Percentiles rank a stretch among this genome's conserved stretches.
Evolutionary conservation across 352 stramenopile species (phyloP).

Genomic region (Phytophthora parvispora): DNA sequence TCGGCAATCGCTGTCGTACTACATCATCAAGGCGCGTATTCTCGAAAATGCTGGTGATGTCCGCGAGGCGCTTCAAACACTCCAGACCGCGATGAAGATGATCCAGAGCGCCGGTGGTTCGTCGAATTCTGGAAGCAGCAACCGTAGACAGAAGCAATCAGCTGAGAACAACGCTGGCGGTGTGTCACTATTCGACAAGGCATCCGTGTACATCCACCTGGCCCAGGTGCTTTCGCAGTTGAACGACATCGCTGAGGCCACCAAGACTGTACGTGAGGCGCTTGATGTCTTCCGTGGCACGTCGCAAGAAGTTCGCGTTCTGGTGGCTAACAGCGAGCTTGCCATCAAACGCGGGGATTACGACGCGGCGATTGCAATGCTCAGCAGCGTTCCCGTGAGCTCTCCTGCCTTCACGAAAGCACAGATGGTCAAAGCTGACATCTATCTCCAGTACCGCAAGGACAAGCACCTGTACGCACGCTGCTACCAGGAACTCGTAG

Average conservation of each 20-base stretch:
- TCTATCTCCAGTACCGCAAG: slow-evolving; percentile 93
- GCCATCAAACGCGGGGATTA: slow-evolving; percentile 93
- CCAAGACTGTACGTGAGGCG: slow-evolving; percentile 70
- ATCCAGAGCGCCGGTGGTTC: slow-evolving; percentile 24
- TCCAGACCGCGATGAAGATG: slow-evolving; percentile 88
- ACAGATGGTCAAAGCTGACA: slow-evolving; percentile 95
- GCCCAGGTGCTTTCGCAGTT: slow-evolving; percentile 84
- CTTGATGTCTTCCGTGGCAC: slow-evolving; percentile 83
- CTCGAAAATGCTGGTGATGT: slow-evolving; percentile 81
- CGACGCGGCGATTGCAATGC: slow-evolving; percentile 90
- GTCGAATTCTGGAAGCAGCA: slow-evolving; percentile 5
- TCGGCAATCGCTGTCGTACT: slow-evolving; percentile 85
- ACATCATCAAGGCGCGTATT: slow-evolving; percentile 91
- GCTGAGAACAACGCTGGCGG: slow-evolving; percentile 15
- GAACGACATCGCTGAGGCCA: slow-evolving; percentile 77
- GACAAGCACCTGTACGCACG: slow-evolving; percentile 92
- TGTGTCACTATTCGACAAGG: slow-evolving; percentile 85
- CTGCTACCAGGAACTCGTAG: slow-evolving; percentile 93
- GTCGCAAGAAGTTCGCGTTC: slow-evolving; percentile 90
- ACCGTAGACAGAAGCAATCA: slow-evolving; percentile 18
- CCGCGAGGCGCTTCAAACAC: slow-evolving; percentile 80
- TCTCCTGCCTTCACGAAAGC: slow-evolving; percentile 89
- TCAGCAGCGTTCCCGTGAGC: slow-evolving; percentile 84
- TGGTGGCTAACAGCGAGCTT: slow-evolving; percentile 93
- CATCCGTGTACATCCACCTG: slow-evolving; percentile 91